These are phyloP conservation scores for Ceratobasidium sp. DNA, from an alignment of 1,284 basidiomycete species.

Conservation along the genomic window DNA sequence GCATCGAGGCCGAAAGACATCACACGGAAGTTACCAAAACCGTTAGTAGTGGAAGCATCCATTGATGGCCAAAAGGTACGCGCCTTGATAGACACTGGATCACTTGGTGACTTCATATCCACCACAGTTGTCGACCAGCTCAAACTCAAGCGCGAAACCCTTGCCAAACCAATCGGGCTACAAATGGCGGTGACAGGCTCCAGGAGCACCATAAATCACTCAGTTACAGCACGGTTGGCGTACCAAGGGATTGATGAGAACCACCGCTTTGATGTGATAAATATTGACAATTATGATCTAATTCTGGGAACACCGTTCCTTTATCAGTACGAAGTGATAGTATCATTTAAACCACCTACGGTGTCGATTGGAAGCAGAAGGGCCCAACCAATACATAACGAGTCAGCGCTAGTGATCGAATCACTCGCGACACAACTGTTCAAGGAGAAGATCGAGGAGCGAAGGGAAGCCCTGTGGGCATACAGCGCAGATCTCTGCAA, in stretches of 20 bases:
- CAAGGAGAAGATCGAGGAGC: conserved; percentile 39
- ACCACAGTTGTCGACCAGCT: conserved; percentile 57
- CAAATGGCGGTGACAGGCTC: conserved; percentile 55
- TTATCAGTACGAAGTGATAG: conserved; percentile 50
- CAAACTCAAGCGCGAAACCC: conserved; percentile 46
- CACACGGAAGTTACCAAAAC: neutral
- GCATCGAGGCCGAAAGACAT: conserved; percentile 48
- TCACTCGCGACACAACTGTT: conserved; percentile 45
- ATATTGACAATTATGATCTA: conserved; percentile 52
- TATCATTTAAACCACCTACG: conserved; percentile 50
- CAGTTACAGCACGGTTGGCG: conserved; percentile 47
- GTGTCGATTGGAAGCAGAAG: conserved; percentile 49
- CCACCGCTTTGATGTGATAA: conserved; percentile 54
- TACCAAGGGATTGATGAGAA: conserved; percentile 54
- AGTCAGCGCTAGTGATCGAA: conserved; percentile 44
- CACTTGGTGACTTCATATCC: conserved; percentile 58
- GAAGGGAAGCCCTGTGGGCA: conserved; percentile 43
- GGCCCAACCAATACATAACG: conserved; percentile 49
- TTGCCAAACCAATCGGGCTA: conserved; percentile 53
- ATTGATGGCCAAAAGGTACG: conserved; percentile 54
- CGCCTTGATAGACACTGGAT: conserved; percentile 57
- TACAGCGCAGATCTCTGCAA: conserved; percentile 52
- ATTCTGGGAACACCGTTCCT: conserved; percentile 55
- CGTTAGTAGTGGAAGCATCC: conserved; percentile 49
- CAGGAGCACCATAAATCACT: conserved; percentile 49